Evolutionary conservation across 768 basidiomycete species (phyloP).

Genomic region (Lentinula edodes): DNA sequence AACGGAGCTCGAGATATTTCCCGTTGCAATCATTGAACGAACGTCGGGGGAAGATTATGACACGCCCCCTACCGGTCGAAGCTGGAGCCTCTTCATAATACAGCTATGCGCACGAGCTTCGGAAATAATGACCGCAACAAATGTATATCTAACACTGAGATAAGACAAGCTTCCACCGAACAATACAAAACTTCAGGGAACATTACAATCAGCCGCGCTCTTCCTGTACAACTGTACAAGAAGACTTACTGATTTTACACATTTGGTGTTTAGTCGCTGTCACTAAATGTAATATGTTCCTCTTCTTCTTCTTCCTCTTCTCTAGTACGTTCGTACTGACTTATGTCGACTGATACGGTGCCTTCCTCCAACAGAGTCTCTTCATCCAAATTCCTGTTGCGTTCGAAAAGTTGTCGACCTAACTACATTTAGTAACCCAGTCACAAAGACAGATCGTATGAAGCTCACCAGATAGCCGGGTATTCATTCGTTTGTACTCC

Average conservation of each 20-base stretch:
- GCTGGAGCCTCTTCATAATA: too few relatives aligned
- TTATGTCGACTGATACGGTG: conserved; percentile 80
- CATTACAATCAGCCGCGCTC: not conserved
- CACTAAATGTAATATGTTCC: conserved; percentile 68
- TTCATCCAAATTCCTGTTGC: conserved; percentile 73
- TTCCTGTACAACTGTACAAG: not conserved
- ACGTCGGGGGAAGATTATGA: too few relatives aligned
- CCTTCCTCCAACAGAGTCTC: conserved; percentile 82
- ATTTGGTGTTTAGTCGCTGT: conserved; percentile 58
- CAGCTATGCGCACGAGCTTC: too few relatives aligned
- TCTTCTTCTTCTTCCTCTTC: conserved; percentile 61
- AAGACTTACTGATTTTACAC: not conserved
- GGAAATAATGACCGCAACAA: too few relatives aligned
- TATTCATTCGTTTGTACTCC: conserved; percentile 62
- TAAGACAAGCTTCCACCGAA: not conserved
- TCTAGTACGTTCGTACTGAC: conserved; percentile 75
- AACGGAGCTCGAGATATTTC: too few relatives aligned
- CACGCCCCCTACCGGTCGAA: too few relatives aligned
- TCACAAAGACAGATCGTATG: not conserved
- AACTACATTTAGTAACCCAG: conserved; percentile 4
- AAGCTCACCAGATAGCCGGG: conserved; percentile 62
- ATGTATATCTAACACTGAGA: not conserved
- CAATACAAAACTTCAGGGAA: too few relatives aligned
- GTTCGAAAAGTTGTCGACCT: conserved; percentile 94
- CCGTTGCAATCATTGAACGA: too few relatives aligned